Base-by-base conservation (phyloP, 2,329 filamentous ascomycete genomes). In the Stachybotrys chartarum region DNA sequence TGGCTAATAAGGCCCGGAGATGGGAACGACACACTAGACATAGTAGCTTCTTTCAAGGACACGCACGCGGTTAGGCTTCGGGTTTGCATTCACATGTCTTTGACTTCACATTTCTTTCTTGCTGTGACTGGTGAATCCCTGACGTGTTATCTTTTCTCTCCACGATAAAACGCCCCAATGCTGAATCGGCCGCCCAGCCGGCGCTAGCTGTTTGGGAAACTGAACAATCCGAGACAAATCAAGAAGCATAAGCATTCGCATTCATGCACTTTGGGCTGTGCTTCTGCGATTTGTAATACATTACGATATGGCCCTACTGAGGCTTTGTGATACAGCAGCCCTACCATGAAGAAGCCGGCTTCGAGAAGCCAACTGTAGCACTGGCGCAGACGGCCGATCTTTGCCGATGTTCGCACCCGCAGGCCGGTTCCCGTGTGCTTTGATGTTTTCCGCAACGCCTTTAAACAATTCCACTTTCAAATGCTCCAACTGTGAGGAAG, bases 41-140 rank as follows among this genome's bases (percentile, higher is more conserved):
- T 63, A 71, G 64, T 67, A 69, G 67, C 67, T 68, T 66, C 60
- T 47, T 47, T 47, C 16, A n/a, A 24, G 45, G 45, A 47, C 18
- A 47, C 18, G 35, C 45, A 47, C n/a, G 45, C 66, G 67, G 64
- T 64, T 69, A 67, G 69, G 62, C 64, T 70, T 70, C 68, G 66
- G 67, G 66, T 67, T 72, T 68, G 66, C 70, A 70, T 71, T 61
- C 61, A 70, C 60, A 64, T 60, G 61, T 60, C 64, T 65, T 62
- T 65, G 58, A 58, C 61, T 63, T 63, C 62, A 61, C 11, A 47
- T 14, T 42, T 14, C 35, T 10, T 42, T 14, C 14, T 10, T 42
- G 35, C 35, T 10, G 5, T 42, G 35, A 42, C 35, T 42, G 35
- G 35, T 42, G 35, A 42, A 42, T 10, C 14, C 14, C 35, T 42